A percentile compares a stretch with the other conserved stretches of the same genome.
Evolutionary conservation across 139 green algal species (phyloP).

Genomic region (Chlamydomonas eustigma): DNA sequence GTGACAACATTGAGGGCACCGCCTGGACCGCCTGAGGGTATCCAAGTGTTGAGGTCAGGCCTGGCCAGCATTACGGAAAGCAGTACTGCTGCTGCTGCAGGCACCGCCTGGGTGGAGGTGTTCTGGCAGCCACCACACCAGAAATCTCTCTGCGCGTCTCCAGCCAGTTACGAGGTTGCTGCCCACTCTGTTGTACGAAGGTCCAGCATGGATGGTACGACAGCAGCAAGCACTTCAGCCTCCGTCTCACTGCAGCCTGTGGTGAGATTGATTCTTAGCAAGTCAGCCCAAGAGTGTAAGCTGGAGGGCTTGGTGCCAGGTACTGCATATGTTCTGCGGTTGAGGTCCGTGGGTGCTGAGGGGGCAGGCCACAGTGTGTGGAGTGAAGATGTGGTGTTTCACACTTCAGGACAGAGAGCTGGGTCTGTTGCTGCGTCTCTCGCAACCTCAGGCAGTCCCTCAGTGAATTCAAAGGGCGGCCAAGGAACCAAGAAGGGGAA

Average conservation of each 20-base stretch:
- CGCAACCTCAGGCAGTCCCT: neutral
- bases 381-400: neutral
- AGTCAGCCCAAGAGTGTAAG: neutral
- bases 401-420: neutral
- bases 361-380: neutral
- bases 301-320: neutral
- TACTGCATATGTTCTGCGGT: neutral
- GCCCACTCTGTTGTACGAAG: neutral
- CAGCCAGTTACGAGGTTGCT: neutral
- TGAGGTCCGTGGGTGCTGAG: slow-evolving; percentile 1
- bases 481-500: neutral
- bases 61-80: neutral
- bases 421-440: neutral
- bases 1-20: neutral
- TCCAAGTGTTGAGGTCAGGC: neutral
- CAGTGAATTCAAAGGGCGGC: too few species aligned
- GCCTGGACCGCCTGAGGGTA: neutral
- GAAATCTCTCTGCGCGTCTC: neutral
- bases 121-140: neutral
- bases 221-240: neutral
- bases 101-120: neutral
- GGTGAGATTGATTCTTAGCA: neutral
- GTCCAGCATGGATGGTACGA: neutral
- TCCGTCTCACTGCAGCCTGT: neutral
- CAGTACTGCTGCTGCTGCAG: neutral